Base-by-base conservation (phyloP, 2,329 filamentous ascomycete genomes). In the Dactylellina parvicollis region DNA sequence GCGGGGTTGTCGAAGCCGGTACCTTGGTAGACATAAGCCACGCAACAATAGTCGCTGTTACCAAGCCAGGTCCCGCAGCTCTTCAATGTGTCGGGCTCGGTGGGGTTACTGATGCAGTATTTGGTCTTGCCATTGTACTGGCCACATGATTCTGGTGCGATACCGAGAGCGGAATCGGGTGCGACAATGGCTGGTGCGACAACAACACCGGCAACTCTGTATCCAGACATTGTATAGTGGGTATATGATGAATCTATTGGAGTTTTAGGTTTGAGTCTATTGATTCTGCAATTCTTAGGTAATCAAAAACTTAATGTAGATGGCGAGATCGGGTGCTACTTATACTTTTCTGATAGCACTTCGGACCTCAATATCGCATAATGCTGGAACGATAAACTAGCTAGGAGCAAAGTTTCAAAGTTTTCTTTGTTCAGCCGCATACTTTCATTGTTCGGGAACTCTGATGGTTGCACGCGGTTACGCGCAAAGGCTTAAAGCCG, bases 41-140 rank as follows among this genome's bases (percentile, higher is more conserved):
- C 18, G 26, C 47, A 52, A 28, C 47, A 52, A 26, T 52, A 52
- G 16, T 52, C 28, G 47, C 24, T 32, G 7, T 30, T 26, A 28
- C 47, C 47, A 2, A 52, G 47, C 47, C 47, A 52, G 14, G 47
- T 52, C 14, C 47, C 47, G n/a, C 47, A 52, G 5, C 4, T 52
- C 32, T 52, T 52, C 1, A 52, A 7, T 9, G 10, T 38, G 4
- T 38, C 34, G 3, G n/a, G n/a, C n/a, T 38, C 34, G 9, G 26
- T 32, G 4, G 47, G 47, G 26, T n/a, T 7, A 16, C 34, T 52
- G 47, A 52, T 8, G 16, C 47, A 52, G 26, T 32, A 52, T 52
- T 52, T 52, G 18, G 28, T 52, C 47, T 52, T 7, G 12, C 47
- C 47, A 52, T 52, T 16, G 47, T 30, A 34, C 26, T 12, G 47